phyloP scores from a whole-genome alignment of 495 filamentous ascomycete species.

The Neurospora africana region DNA sequence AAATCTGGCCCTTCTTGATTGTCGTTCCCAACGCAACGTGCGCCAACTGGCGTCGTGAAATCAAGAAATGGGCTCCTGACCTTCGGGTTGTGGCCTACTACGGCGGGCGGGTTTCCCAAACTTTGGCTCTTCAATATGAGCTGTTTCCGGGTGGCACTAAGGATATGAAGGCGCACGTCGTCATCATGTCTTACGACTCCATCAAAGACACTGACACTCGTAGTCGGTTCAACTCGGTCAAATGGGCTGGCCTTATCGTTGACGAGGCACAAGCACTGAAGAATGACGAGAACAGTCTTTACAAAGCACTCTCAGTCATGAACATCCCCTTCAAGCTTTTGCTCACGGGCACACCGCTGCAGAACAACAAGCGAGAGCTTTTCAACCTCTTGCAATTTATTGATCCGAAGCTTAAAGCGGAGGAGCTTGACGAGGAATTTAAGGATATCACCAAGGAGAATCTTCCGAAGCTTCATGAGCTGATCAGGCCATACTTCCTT shows the following conservation, averaged over 20 bases:
- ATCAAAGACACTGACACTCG: slow-evolving; percentile 57
- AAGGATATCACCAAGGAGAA: slow-evolving; percentile 66
- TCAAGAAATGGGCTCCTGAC: slow-evolving; percentile 84
- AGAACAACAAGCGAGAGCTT: slow-evolving; percentile 89
- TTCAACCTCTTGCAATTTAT: slow-evolving; percentile 95
- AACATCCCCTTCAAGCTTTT: slow-evolving; percentile 72
- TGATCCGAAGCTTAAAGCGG: slow-evolving; percentile 56
- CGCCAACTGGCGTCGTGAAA: slow-evolving; percentile 93
- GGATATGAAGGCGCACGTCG: slow-evolving; percentile 72
- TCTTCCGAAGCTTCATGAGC: slow-evolving; percentile 63
- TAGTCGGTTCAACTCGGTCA: slow-evolving; percentile 51
- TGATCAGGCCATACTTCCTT: slow-evolving; percentile 69
- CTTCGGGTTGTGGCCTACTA: slow-evolving; percentile 87
- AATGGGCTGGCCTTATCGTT: slow-evolving; percentile 83
- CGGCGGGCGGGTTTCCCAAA: slow-evolving; percentile 58
- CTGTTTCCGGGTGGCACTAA: slow-evolving; percentile 53
- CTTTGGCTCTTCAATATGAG: slow-evolving; percentile 65
- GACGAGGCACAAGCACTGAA: slow-evolving; percentile 97
- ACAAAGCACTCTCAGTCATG: slow-evolving; percentile 57
- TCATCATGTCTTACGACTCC: slow-evolving; percentile 90
- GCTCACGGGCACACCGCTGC: slow-evolving; percentile 82
- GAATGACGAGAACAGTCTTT: slow-evolving; percentile 77
- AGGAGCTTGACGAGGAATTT: slow-evolving; percentile 63
- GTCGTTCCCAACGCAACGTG: slow-evolving; percentile 92
- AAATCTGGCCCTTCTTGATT: slow-evolving; percentile 84